These are phyloP conservation scores for Delphinella strobiligena DNA, from an alignment of 2,329 filamentous ascomycete species.

Conservation along the genomic window DNA sequence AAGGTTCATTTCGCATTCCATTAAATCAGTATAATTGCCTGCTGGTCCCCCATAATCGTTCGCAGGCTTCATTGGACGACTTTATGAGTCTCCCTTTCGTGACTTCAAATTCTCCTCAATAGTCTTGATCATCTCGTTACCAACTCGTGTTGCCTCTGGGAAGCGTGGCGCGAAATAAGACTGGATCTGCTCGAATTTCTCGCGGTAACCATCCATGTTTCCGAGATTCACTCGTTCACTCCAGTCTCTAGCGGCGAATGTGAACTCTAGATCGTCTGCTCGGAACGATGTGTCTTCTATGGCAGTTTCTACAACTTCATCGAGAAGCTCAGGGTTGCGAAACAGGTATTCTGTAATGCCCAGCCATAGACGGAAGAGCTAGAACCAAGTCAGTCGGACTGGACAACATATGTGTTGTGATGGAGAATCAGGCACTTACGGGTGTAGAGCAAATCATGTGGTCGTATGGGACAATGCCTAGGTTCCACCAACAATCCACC, in stretches of 20 bases:
- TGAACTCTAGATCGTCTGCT: conserved; percentile 94
- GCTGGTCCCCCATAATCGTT: no score
- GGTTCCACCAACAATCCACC: conserved; percentile 94
- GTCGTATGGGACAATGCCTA: conserved; percentile 91
- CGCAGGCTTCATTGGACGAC: no score
- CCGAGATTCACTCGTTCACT: conserved; percentile 84
- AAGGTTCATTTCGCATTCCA: no score
- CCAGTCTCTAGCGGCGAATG: conserved; percentile 92
- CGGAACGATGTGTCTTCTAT: conserved; percentile 84
- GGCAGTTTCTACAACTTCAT: conserved; percentile 74
- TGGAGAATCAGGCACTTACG: no score
- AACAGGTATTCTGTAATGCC: conserved; percentile 97
- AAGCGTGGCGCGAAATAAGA: conserved; percentile 86
- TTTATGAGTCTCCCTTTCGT: conserved; percentile 7
- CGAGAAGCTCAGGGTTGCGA: conserved; percentile 65
- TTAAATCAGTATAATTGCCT: no score
- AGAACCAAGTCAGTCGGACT: background rate
- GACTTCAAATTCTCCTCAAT: conserved; percentile 65
- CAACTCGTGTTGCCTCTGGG: conserved; percentile 71
- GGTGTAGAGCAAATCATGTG: conserved; percentile 99
- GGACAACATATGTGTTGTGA: no score
- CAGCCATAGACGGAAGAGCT: conserved; percentile 88
- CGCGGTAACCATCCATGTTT: conserved; percentile 84
- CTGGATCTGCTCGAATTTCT: conserved; percentile 84
- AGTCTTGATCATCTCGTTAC: conserved; percentile 95